Base-by-base conservation (phyloP, 2,329 filamentous ascomycete genomes). In the Colletotrichum orchidophilum region DNA sequence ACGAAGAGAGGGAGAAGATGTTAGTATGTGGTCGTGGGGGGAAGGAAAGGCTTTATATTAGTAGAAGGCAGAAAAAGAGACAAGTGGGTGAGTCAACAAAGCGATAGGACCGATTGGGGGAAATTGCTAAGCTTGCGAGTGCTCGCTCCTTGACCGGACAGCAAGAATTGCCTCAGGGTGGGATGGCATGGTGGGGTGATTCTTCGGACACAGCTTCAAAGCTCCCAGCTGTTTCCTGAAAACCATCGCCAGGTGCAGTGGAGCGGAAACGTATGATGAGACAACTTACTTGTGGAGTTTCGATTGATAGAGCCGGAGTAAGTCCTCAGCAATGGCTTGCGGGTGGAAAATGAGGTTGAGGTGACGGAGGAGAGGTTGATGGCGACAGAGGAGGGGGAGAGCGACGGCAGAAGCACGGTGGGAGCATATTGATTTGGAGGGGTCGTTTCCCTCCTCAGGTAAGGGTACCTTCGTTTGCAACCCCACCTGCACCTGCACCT, bases 131-230 rank as follows among this genome's bases (percentile, higher is more conserved):
- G 69, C 69, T 71, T 71, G 69, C 50, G 26, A 71, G 69, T 62
- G 58, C 69, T 69, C 58, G 57, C 69, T 69, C 69, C 69, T 71
- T 60, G 69, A 71, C 64, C 64, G 58, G 64, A 63, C 58, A 63
- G 49, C 62, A 71, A 71, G 63, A 71, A 71, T 71, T 71, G 69
- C 69, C 69, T 71, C 69, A 71, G 58, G 49, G 69, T 71, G 69
- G 69, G 69, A 70, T 66, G 66, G 62, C 49, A 70, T 71, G 64
- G 69, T 71, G 69, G 69, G 69, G 64, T 71, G 69, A 69, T 71
- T 63, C 33, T 59, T 59, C 31, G 39, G 29, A 63, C 50, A 53
- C 50, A 63, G 60, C 60, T 53, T 52, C 49, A 13, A 62, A 71
- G 69, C 69, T 71, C 66, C 65, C 53, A 71, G 69, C 64, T 63